A percentile compares a stretch with the other conserved stretches of the same genome.
These are phyloP conservation scores for Pythium aphanidermatum DNA, from an alignment of 352 stramenopile genomes.

Conservation along the genomic window DNA sequence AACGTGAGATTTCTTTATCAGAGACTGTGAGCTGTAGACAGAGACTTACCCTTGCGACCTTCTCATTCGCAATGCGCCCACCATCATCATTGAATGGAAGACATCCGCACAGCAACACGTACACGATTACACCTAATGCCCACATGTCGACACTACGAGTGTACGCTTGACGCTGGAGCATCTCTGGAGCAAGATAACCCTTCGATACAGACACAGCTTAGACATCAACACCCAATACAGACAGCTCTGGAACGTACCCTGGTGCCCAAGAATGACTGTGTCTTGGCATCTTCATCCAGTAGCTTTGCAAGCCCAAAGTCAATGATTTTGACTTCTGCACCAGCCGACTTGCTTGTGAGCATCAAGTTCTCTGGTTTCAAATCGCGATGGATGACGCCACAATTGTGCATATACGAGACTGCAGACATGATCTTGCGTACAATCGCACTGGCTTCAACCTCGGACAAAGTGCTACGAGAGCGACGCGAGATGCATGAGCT, in stretches of 20 bases:
- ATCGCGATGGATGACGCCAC: constrained; percentile 85
- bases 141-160: constrained; percentile 97
- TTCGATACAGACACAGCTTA: constrained; percentile 20
- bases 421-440: constrained; percentile 89
- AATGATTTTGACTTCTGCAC: constrained; percentile 96
- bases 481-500: not conserved
- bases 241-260: constrained; percentile 19
- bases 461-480: constrained; percentile 70
- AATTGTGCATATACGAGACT: constrained; percentile 85
- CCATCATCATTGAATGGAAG: constrained; percentile 98
- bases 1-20: not conserved
- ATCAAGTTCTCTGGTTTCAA: constrained; percentile 89
- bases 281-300: constrained; percentile 77
- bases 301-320: constrained; percentile 98
- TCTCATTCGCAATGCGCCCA: constrained; percentile 72
- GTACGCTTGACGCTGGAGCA: constrained; percentile 97
- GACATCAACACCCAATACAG: not conserved
- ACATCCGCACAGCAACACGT: constrained; percentile 96
- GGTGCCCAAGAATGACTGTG: constrained; percentile 79
- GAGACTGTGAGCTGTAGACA: constrained; percentile 9
- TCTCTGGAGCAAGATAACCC: constrained; percentile 98
- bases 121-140: constrained; percentile 98
- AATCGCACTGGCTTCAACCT: constrained; percentile 81
- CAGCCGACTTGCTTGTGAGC: constrained; percentile 72
- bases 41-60: constrained; percentile 45